These are phyloP conservation scores for Cylindrodendrum hubeiense DNA, from an alignment of 2,329 filamentous ascomycete species.

Conservation along the genomic window DNA sequence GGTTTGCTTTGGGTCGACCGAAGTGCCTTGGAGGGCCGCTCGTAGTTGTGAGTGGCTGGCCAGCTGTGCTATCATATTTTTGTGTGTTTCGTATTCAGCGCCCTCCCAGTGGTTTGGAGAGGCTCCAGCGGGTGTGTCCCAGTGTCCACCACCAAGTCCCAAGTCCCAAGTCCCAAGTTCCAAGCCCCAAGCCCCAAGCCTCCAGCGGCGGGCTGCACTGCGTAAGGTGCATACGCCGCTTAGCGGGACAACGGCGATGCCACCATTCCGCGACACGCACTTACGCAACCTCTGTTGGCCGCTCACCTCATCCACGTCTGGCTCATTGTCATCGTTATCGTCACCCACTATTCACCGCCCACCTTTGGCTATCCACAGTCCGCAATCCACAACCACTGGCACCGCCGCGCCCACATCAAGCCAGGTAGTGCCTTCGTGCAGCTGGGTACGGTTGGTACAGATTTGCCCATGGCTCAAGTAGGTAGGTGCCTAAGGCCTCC, in stretches of 20 bases:
- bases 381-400: constrained; percentile 20
- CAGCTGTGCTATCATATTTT: constrained; percentile 12
- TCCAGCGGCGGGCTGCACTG: constrained; percentile 1
- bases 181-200: not conserved
- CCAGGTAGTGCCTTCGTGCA: constrained; percentile 28
- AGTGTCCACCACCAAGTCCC: not conserved
- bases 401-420: constrained; percentile 28
- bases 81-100: constrained; percentile 23
- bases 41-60: constrained; percentile 13
- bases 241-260: constrained; percentile 4
- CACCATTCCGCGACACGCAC: constrained; percentile 19
- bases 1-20: constrained; percentile 19
- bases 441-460: not conserved
- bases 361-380: constrained; percentile 36
- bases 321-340: constrained; percentile 25
- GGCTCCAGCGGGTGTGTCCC: not conserved
- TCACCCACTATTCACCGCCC: constrained; percentile 36
- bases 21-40: constrained; percentile 10
- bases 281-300: constrained; percentile 36
- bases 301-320: constrained; percentile 24
- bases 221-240: constrained; percentile 1
- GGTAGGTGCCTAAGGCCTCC: constrained; percentile 42
- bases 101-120: not conserved
- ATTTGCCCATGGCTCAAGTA: constrained; percentile 25
- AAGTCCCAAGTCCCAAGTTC: not conserved